phyloP scores from a whole-genome alignment of 805 yeast species.

The Sungouiella blattae region DNA sequence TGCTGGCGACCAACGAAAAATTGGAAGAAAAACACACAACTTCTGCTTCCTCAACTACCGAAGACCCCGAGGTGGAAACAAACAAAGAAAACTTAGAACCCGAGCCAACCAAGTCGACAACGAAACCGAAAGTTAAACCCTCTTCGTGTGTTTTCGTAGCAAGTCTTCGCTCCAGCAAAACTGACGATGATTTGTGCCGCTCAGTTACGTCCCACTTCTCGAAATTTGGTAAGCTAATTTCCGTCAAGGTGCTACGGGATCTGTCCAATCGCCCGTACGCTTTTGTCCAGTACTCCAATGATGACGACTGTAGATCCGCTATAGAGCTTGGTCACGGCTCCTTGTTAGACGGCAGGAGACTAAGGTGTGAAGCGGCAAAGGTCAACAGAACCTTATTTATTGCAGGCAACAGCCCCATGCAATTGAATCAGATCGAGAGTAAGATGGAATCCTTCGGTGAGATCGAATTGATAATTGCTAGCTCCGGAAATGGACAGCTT shows the following conservation, averaged over 20 bases:
- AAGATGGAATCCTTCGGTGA: conserved; percentile 62
- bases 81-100: conserved; percentile 2
- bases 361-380: conserved; percentile 87
- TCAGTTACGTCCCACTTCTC: conserved; percentile 68
- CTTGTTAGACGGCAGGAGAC: conserved; percentile 64
- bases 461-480: conserved; percentile 58
- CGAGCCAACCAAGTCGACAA: background rate
- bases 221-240: conserved; percentile 65
- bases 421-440: conserved; percentile 32
- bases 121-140: conserved; percentile 35
- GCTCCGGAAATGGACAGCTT: conserved; percentile 33
- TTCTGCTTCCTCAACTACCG: too few species aligned
- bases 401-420: conserved; percentile 25
- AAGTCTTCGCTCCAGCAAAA: conserved; percentile 58
- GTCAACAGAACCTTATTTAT: conserved; percentile 83
- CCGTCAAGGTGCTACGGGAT: conserved; percentile 82
- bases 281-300: conserved; percentile 79
- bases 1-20: background rate
- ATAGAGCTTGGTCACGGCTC: conserved; percentile 67
- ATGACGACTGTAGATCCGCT: conserved; percentile 66
- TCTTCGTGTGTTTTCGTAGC: conserved; percentile 89
- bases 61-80: too few species aligned
- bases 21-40: too few species aligned
- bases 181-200: conserved; percentile 69
- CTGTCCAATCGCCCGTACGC: conserved; percentile 83